Evolutionary conservation across 306 rosid genomes (phyloP), one percentile per base, ranked within the genome.

Genomic region (Myrica gale): DNA sequence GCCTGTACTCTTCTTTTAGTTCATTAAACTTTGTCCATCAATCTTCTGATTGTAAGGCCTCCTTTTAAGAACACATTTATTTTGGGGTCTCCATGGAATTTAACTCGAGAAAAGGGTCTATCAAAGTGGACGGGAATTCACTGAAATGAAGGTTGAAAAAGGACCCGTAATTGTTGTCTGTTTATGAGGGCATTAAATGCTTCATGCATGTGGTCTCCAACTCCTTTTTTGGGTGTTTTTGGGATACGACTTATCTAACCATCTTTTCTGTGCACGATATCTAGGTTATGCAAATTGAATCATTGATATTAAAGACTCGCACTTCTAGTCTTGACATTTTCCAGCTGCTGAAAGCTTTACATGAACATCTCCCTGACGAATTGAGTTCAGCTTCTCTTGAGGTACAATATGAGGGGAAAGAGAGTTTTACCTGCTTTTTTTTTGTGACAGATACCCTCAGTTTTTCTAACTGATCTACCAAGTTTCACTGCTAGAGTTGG

Each of bases 281-380:
- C 67, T 84, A 95, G 98, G 96, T 89, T 79, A 82, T 87, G 85
- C 90, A 85, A 84, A 86, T 84, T 75, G 97, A 88, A 79, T 84
- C 90, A 26, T 67, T 90, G 75, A 77, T 90, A 80, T 86, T 85
- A 79, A 84, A 82, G 87, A 87, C 85, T 68, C 72, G 63, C 79
- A 81, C 81, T 69, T 81, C 87, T 56, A 82, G 80, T 77, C 79
- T 88, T 78, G 78, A 85, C 73, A 68, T 90, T 81, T 85, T 90
- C 76, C 87, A 78, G 87, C 86, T 80, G 81, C 85, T 89, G 81
- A 89, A 84, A 82, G 78, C 82, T 85, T 88, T 88, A 45, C 79
- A 80, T 26, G 77, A 79, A 79, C 81, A 56, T 78, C 83, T 87
- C 53, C 86, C 82, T 46, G 90, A 79, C 72, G 97, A 80, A 85